Evolutionary conservation across 2,329 filamentous ascomycete genomes (phyloP).

Genomic region (Trichoderma guizhouense): DNA sequence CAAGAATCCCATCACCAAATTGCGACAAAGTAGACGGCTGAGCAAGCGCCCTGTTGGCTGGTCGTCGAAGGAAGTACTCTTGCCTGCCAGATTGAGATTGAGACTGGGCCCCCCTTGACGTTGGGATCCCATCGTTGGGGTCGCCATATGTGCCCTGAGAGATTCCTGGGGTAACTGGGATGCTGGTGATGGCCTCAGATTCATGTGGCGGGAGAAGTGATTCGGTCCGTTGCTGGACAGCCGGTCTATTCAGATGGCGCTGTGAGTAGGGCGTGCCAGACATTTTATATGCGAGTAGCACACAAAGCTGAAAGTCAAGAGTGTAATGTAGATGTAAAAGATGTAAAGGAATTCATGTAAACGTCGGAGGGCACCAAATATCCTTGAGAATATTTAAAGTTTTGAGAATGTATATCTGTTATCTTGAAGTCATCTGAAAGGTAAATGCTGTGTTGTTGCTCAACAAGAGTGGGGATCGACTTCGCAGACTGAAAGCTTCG

Average conservation of each 20-base stretch:
- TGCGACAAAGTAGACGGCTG: background rate
- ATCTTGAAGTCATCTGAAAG: background rate
- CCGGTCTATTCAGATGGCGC: background rate
- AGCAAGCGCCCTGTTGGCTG: background rate
- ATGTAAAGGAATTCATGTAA: background rate
- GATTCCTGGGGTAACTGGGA: slow-evolving; percentile 13
- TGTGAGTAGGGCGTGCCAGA: background rate
- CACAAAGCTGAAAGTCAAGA: background rate
- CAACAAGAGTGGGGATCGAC: background rate
- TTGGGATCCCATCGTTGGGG: background rate
- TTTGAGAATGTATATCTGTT: background rate
- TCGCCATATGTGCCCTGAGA: background rate
- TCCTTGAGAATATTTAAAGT: background rate
- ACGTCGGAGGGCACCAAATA: background rate
- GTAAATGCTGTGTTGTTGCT: background rate
- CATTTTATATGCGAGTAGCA: background rate
- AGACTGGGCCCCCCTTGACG: background rate
- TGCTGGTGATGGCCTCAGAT: slow-evolving; percentile 1
- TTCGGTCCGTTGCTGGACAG: background rate
- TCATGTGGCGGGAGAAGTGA: background rate
- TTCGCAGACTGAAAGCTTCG: background rate
- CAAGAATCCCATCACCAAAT: background rate
- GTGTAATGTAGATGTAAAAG: background rate
- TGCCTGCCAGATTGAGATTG: background rate
- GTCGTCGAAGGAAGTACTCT: background rate